Conservation (phyloP, 768 basidiomycete species). For the Atractiella rhizophila region DNA sequence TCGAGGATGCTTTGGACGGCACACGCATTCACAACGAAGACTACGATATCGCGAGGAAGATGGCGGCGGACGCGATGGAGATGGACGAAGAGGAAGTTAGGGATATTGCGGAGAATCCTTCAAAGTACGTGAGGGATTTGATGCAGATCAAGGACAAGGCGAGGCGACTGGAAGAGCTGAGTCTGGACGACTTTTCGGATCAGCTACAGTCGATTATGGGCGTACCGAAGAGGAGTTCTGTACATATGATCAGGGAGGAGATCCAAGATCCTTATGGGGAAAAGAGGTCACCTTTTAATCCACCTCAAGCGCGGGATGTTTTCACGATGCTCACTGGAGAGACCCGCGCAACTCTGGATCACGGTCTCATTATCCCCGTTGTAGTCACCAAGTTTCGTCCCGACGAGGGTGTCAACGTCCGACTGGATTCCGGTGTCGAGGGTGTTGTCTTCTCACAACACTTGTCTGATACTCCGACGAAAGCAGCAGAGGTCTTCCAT, state of each 20-base stretch:
- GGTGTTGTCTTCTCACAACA: constrained; percentile 40
- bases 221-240: constrained; percentile 64
- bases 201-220: constrained; percentile 62
- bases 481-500: constrained; percentile 7
- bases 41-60: constrained; percentile 89
- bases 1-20: constrained; percentile 69
- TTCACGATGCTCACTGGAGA: constrained; percentile 91
- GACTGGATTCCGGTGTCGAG: constrained; percentile 82
- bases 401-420: constrained; percentile 26
- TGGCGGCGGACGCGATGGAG: constrained; percentile 91
- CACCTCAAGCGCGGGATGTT: constrained; percentile 50
- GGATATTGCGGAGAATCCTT: constrained; percentile 59
- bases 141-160: constrained; percentile 58
- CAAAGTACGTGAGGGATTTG: constrained; percentile 58
- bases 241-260: constrained; percentile 70
- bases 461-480: not conserved
- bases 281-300: constrained; percentile 36
- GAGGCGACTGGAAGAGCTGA: constrained; percentile 63
- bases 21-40: constrained; percentile 94
- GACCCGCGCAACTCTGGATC: constrained; percentile 45
- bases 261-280: constrained; percentile 58
- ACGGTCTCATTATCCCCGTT: constrained; percentile 46
- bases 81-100: constrained; percentile 92
- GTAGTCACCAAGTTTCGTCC: constrained; percentile 22
- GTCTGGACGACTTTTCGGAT: constrained; percentile 83